A percentile compares a stretch with the other conserved stretches of the same genome.
Evolutionary conservation across 192 early-diverging fungal genomes (phyloP).

Genomic region (Entomortierella beljakovae): DNA sequence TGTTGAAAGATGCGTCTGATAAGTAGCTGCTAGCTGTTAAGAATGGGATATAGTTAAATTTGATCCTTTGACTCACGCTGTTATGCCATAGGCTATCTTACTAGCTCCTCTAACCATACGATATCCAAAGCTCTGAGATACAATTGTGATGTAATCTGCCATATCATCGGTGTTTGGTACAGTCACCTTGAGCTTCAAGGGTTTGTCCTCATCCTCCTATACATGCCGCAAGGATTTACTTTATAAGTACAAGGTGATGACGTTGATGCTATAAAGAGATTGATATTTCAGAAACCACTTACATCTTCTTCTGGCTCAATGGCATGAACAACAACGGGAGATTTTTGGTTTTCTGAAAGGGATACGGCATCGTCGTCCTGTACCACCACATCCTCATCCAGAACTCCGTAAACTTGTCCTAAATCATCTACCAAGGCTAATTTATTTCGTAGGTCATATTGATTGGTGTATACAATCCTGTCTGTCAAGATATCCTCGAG

Average conservation of each 20-base stretch:
- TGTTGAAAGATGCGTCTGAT: not conserved
- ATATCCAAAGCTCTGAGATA: slow-evolving; percentile 45
- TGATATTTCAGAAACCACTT: not conserved
- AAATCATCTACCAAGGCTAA: slow-evolving; percentile 46
- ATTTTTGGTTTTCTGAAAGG: slow-evolving; percentile 37
- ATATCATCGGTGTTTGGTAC: slow-evolving; percentile 46
- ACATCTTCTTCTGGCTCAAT: slow-evolving; percentile 32
- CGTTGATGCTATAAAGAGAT: not conserved
- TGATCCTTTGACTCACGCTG: slow-evolving; percentile 14
- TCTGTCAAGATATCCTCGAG: slow-evolving; percentile 41
- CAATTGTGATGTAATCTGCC: slow-evolving; percentile 44
- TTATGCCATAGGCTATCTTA: slow-evolving; percentile 41
- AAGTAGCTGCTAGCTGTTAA: too few species aligned
- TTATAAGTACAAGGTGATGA: not conserved
- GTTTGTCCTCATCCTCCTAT: slow-evolving; percentile 11
- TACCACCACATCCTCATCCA: slow-evolving; percentile 32
- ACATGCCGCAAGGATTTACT: not conserved
- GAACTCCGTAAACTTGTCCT: slow-evolving; percentile 37
- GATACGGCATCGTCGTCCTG: slow-evolving; percentile 42
- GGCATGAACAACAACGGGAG: slow-evolving; percentile 39
- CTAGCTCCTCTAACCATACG: slow-evolving; percentile 42
- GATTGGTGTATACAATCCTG: slow-evolving; percentile 48
- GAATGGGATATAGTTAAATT: too few species aligned
- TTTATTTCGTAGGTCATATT: slow-evolving; percentile 35
- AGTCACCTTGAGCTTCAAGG: slow-evolving; percentile 34